Percentiles rank a stretch among this genome's conserved stretches.
Evolutionary conservation across 768 basidiomycete species (phyloP).

Genomic region (Leccinum longicurvipes): DNA sequence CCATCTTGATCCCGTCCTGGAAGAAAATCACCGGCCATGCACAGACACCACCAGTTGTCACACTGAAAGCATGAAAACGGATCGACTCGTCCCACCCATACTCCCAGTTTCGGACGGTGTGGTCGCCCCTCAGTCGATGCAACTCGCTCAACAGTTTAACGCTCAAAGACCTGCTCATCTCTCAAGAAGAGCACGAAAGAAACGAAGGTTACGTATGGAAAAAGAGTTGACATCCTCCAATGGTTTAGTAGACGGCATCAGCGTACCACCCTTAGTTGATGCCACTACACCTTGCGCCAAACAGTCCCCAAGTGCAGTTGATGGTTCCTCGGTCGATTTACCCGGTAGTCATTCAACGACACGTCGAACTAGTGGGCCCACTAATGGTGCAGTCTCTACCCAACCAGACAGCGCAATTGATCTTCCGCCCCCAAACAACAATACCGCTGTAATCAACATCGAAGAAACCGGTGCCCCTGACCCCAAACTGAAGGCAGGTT

Average conservation of each 20-base stretch:
- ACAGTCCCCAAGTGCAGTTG: conserved; percentile 1
- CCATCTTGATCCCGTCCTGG: neutral
- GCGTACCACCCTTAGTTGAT: neutral
- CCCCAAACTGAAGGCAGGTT: conserved; percentile 16
- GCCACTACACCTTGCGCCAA: neutral
- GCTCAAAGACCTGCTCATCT: neutral
- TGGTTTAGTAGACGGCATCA: neutral
- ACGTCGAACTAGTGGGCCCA: neutral
- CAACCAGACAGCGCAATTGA: neutral
- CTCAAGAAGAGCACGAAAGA: conserved; percentile 15
- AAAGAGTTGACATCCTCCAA: neutral
- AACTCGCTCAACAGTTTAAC: neutral
- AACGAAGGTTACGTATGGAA: conserved; percentile 11
- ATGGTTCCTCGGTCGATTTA: neutral
- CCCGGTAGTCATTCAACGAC: neutral
- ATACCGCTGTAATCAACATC: neutral
- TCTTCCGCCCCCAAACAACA: neutral
- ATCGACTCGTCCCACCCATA: neutral
- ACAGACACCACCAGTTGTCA: neutral
- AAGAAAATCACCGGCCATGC: neutral
- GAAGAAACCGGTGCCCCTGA: neutral
- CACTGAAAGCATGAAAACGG: neutral
- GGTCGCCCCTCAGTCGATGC: neutral
- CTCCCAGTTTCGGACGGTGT: neutral
- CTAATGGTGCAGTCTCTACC: neutral